Base-by-base conservation (phyloP, 2,329 filamentous ascomycete species). In the Ceratocystiopsis minuta region DNA sequence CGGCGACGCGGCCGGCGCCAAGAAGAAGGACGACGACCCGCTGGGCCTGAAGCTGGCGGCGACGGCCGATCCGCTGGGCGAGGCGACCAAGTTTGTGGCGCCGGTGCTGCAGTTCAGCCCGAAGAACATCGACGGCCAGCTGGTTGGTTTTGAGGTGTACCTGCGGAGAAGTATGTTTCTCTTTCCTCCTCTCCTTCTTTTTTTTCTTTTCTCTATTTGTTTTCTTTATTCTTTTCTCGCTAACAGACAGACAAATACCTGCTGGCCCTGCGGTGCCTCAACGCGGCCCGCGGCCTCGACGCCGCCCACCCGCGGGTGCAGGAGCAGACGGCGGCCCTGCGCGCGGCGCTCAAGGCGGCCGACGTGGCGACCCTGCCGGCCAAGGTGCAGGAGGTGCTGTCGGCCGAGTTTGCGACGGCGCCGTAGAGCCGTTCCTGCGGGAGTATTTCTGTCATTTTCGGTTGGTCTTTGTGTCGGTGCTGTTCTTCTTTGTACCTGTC, bases 1-100 rank as follows among this genome's bases (percentile, higher is more conserved):
- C 37, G 68, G 66, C 12, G 56, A 56, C 15, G 80, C 52, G 20
- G 78, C 78, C 46, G 62, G 67, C 6, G 62, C 67, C 11, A 90
- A 87, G 66, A 94, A 93, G 66, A 81, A 83, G 60, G 90, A 98
- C 51, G 73, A 82, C 16, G 90, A 98, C 59, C 88, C 90, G 20
- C 67, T 81, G 31, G 90, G 92, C 35, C 64, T 77, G 51, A 83
- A 82, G 58, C 68, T 96, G 44, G 74, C 83, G 16, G 74, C 81
- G 46, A 94, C 88, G 4, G 71, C 77, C 44, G 79, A 90, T 43
- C 88, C 90, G 10, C 62, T 98, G 37, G 78, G 76, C 38, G 86
- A 90, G 53, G 85, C 85, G 3, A 80, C 85, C 66, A 93, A 88
- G 58, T 94, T 90, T 57, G 60, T 98, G 43, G 67, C 61, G 15